These are phyloP conservation scores for Craspedostauros australis DNA, from an alignment of 108 stramenopile species.

Conservation along the genomic window DNA sequence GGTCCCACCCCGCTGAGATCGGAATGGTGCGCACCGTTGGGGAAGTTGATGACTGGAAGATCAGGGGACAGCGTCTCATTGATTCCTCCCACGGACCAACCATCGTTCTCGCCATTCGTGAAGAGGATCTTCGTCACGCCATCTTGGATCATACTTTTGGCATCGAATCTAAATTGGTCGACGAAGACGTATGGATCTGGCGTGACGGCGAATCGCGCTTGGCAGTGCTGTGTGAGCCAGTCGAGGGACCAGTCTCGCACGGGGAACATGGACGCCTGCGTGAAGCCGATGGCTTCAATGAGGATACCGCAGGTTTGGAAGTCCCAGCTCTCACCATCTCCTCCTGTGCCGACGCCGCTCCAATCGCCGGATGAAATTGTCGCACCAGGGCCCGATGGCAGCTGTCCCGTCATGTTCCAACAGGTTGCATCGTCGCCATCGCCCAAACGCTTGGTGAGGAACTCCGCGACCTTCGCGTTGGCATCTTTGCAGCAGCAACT, in stretches of 20 bases:
- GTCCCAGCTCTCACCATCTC: conserved; percentile 66
- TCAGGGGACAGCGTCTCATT: conserved; percentile 47
- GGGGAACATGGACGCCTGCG: conserved; percentile 66
- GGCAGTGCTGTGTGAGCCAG: conserved; percentile 51
- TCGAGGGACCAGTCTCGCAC: conserved; percentile 48
- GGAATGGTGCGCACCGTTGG: conserved; percentile 81
- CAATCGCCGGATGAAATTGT: conserved; percentile 73
- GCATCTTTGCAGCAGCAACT: conserved; percentile 7
- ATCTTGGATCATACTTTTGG: conserved; percentile 29
- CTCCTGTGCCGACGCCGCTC: conserved; percentile 77
- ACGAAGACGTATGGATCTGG: conserved; percentile 58
- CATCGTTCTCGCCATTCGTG: conserved; percentile 63
- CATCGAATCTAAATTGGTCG: conserved; percentile 42
- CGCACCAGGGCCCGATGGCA: conserved; percentile 59
- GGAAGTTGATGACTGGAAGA: conserved; percentile 74
- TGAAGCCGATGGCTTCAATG: conserved; percentile 64
- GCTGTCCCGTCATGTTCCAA: conserved; percentile 54
- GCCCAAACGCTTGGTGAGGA: conserved; percentile 8
- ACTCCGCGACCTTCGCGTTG: conserved; percentile 12
- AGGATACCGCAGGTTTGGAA: conserved; percentile 46
- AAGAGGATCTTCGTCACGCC: conserved; percentile 62
- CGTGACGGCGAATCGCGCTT: conserved; percentile 51
- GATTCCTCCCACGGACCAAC: conserved; percentile 42
- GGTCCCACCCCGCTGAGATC: conserved; percentile 27
- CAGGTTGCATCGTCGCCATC: conserved; percentile 29